Evolutionary conservation across 495 filamentous ascomycete species (phyloP), one percentile per base, ranked within the genome.

Genomic region (Cudoniella acicularis): DNA sequence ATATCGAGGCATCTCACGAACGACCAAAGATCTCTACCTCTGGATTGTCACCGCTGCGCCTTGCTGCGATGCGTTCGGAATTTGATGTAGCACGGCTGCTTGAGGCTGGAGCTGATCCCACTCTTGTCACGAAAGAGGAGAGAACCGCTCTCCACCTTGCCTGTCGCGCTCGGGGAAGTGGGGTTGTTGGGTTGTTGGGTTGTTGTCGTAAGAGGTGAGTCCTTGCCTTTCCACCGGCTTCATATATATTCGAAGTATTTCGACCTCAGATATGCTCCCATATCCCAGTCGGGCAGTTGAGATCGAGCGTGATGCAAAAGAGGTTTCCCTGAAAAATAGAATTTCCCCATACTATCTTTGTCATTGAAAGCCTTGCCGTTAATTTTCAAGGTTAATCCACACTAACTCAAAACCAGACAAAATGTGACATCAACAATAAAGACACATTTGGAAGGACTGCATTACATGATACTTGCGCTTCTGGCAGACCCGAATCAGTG

Each of bases 61-160:
- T 76, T 9, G 73, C 73, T 46, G 66, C 71, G 1, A 66, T 61
- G 0, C 41, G 58, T 2, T 74, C 73, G 1, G 72, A 74, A 53
- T 25, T 43, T 17, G 26, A 60, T n/a, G 61, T 72, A 3, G 56
- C 42, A 6, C 57, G 54, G 13, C 55, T 79, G 10, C 65, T 79
- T 18, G 25, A 50, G 9, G 63, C 64, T 1, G 75, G 76, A 1
- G 73, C 70, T 2, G 65, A 73, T 57, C 30, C 64, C 17, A 61
- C 55, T 3, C 36, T 55, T n/a, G 17, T 49, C 2, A 75, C 74
- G 0, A 54, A 66, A 17, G 63, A 75, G 13, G 65, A 67, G 0
- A 57, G 65, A 17, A 77, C 69, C 10, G 49, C 70, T n/a, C 62
- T 79, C 1, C 77, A 79, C 54, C 62, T 77, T 23, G 76, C 75